These are phyloP conservation scores for Lathyrus oleraceus DNA, from an alignment of 306 rosid genomes.

Conservation along the genomic window DNA sequence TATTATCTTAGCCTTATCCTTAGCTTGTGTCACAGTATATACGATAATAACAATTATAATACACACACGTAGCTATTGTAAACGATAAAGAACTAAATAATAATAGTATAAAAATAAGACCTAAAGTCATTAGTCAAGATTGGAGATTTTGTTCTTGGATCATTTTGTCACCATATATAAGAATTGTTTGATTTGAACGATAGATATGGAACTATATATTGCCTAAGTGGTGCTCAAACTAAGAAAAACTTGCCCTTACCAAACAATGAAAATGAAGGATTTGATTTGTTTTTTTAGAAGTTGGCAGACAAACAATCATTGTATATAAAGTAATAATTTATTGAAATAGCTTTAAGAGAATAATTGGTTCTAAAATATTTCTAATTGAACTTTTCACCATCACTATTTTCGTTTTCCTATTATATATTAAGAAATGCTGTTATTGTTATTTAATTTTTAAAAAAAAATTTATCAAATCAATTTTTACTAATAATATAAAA, in stretches of 20 bases:
- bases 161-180: background rate
- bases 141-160: background rate
- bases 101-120: background rate
- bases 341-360: background rate
- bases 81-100: background rate
- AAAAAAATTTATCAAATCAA: no score
- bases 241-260: constrained; percentile 14
- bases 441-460: no score
- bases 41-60: no score
- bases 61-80: background rate
- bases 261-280: constrained; percentile 28
- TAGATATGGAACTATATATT: background rate
- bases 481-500: no score
- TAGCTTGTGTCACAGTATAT: background rate
- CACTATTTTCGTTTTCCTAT: no score
- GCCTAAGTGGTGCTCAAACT: background rate
- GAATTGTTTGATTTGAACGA: background rate
- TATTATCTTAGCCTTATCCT: background rate
- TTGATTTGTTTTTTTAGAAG: constrained; percentile 31
- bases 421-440: no score
- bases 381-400: no score
- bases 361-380: no score
- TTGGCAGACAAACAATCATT: constrained; percentile 9
- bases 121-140: background rate
- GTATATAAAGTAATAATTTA: constrained; percentile 9